Conservation (phyloP, 1,284 basidiomycete species). For the Cryptococcus sp. region DNA sequence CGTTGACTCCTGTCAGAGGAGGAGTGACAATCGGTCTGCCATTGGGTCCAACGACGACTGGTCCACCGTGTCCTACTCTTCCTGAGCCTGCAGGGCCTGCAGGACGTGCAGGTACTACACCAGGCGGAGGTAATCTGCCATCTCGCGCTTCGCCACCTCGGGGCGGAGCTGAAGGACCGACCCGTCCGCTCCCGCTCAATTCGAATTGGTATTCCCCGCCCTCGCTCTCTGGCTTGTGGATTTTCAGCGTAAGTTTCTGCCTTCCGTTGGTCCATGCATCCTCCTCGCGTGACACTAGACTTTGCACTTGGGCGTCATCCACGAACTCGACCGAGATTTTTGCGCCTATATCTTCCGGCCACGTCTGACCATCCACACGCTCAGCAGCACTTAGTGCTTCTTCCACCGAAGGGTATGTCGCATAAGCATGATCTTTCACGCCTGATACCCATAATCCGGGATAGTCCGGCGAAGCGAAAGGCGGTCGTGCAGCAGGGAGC, state of each 20-base stretch:
- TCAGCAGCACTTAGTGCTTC: constrained; percentile 32
- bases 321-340: constrained; percentile 48
- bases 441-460: constrained; percentile 48
- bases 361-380: constrained; percentile 26
- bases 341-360: constrained; percentile 40
- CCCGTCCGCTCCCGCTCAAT: constrained; percentile 21
- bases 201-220: constrained; percentile 23
- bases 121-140: constrained; percentile 6
- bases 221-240: constrained; percentile 14
- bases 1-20: constrained; percentile 21
- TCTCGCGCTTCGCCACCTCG: neutral
- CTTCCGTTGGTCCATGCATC: constrained; percentile 48
- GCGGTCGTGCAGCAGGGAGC: constrained; percentile 25
- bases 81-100: neutral
- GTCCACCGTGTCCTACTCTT: neutral
- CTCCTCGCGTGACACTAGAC: constrained; percentile 44
- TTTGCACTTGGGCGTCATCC: constrained; percentile 30
- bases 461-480: constrained; percentile 31
- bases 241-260: constrained; percentile 38
- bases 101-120: neutral
- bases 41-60: neutral
- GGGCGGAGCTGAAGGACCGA: constrained; percentile 13
- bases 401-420: constrained; percentile 26
- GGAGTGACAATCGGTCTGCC: constrained; percentile 4
- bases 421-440: constrained; percentile 51